Evolutionary conservation across 2,329 filamentous ascomycete species (phyloP).

Genomic region (Beauveria sp.): DNA sequence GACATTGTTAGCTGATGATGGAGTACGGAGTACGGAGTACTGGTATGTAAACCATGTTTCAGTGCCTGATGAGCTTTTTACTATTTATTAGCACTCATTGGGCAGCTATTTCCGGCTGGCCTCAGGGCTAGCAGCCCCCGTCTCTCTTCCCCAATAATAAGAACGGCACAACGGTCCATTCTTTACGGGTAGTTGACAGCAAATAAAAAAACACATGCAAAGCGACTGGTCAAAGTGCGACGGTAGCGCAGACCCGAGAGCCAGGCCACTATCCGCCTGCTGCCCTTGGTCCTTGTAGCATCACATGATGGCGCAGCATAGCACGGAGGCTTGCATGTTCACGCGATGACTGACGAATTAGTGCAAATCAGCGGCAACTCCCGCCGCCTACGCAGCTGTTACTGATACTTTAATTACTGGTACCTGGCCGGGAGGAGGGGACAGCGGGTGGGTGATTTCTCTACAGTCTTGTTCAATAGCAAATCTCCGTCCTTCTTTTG

Average conservation of each 20-base stretch:
- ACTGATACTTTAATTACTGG: background rate
- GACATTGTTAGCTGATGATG: background rate
- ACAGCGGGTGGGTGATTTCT: background rate
- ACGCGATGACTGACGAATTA: background rate
- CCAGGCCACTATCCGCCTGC: background rate
- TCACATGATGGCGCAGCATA: conserved; percentile 1
- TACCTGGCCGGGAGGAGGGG: background rate
- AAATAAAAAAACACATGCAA: background rate
- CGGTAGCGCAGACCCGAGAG: background rate
- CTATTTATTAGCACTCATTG: background rate
- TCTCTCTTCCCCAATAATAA: too few species aligned
- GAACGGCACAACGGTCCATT: background rate
- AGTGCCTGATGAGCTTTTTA: background rate
- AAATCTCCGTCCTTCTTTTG: too few species aligned
- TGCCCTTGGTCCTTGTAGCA: background rate
- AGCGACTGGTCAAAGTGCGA: background rate
- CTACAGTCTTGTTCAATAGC: too few species aligned
- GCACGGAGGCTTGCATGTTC: background rate
- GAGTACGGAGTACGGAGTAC: background rate
- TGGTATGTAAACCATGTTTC: background rate
- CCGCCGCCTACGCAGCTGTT: background rate
- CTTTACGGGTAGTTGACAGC: background rate
- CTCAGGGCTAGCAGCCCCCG: background rate
- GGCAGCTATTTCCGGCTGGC: conserved; percentile 6
- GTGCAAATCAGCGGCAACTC: conserved; percentile 4